Evolutionary conservation across 805 yeast genomes (phyloP).

Genomic region (Grigorovia humatica): DNA sequence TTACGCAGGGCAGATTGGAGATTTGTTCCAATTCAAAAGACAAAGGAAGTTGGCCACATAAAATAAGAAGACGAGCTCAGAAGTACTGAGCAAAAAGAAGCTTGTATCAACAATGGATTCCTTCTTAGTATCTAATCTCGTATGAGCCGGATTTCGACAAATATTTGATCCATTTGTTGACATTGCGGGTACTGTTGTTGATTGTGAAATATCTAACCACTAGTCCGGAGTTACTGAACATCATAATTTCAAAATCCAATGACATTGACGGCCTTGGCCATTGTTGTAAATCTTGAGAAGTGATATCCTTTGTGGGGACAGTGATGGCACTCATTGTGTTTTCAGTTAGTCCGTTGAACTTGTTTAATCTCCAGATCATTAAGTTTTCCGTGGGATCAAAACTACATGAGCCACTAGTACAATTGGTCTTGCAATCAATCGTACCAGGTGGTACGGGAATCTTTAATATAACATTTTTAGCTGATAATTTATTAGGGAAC

Average conservation of each 20-base stretch:
- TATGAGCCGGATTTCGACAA: slow-evolving; percentile 66
- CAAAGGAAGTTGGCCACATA: too few species aligned
- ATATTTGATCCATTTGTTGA: slow-evolving; percentile 86
- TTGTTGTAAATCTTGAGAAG: slow-evolving; percentile 17
- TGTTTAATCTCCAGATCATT: slow-evolving; percentile 60
- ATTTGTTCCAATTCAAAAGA: too few species aligned
- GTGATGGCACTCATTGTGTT: slow-evolving; percentile 49
- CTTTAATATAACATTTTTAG: slow-evolving; percentile 50
- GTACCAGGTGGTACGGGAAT: slow-evolving; percentile 64
- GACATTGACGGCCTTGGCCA: slow-evolving; percentile 75
- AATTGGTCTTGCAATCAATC: slow-evolving; percentile 36
- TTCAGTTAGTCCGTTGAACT: slow-evolving; percentile 58
- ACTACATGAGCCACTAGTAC: slow-evolving; percentile 57
- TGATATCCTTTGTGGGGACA: slow-evolving; percentile 25
- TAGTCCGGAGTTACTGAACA: slow-evolving; percentile 71
- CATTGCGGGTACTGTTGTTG: slow-evolving; percentile 37
- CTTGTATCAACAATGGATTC: too few species aligned
- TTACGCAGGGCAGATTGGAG: too few species aligned
- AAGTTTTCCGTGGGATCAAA: slow-evolving; percentile 55
- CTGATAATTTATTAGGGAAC: slow-evolving; percentile 46
- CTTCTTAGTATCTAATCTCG: slow-evolving; percentile 53
- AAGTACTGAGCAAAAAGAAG: too few species aligned
- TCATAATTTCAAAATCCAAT: slow-evolving; percentile 54
- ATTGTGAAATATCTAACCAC: slow-evolving; percentile 65
- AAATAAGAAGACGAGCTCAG: too few species aligned